phyloP scores from a whole-genome alignment of 2,329 filamentous ascomycete species.

The Colletotrichum tropicale region DNA sequence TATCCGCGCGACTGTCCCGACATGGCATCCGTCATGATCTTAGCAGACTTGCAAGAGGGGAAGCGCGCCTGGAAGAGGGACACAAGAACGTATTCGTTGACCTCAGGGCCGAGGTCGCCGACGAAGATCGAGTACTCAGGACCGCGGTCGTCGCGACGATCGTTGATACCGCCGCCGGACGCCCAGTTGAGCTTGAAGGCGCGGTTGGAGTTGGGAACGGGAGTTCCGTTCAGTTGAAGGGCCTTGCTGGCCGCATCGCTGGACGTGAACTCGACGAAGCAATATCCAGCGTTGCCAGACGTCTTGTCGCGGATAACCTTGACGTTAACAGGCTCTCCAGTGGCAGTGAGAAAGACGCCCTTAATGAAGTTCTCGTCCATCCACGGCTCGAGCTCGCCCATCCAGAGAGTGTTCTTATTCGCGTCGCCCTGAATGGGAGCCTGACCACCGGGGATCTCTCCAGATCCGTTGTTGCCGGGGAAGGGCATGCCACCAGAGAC shows the following conservation, averaged over 20 bases:
- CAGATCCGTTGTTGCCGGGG: slow-evolving; percentile 36
- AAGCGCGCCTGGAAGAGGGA: slow-evolving; percentile 97
- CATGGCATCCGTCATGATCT: slow-evolving; percentile 99
- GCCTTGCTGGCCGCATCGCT: slow-evolving; percentile 90
- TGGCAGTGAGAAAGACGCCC: slow-evolving; percentile 85
- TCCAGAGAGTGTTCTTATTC: slow-evolving; percentile 71
- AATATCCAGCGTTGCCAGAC: slow-evolving; percentile 97
- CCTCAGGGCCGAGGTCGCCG: slow-evolving; percentile 94
- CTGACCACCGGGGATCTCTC: slow-evolving; percentile 29
- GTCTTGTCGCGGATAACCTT: slow-evolving; percentile 99
- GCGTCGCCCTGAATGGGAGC: slow-evolving; percentile 42
- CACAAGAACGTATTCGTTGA: slow-evolving; percentile 97
- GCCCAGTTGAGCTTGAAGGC: slow-evolving; percentile 99
- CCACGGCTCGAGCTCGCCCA: slow-evolving; percentile 99
- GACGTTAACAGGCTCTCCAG: slow-evolving; percentile 94
- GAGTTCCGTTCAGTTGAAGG: slow-evolving; percentile 83
- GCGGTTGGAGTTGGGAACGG: slow-evolving; percentile 92
- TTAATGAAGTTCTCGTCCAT: slow-evolving; percentile 99
- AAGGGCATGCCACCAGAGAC: slow-evolving; percentile 33
- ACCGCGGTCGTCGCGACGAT: slow-evolving; percentile 93
- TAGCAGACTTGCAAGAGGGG: slow-evolving; percentile 97
- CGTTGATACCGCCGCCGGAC: slow-evolving; percentile 91
- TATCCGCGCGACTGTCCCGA: slow-evolving; percentile 97
- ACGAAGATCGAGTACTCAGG: slow-evolving; percentile 98
- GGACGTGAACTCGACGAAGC: slow-evolving; percentile 91